These are phyloP conservation scores for Moricandia moricandioides DNA, from an alignment of 345 rosid species.

Conservation along the genomic window DNA sequence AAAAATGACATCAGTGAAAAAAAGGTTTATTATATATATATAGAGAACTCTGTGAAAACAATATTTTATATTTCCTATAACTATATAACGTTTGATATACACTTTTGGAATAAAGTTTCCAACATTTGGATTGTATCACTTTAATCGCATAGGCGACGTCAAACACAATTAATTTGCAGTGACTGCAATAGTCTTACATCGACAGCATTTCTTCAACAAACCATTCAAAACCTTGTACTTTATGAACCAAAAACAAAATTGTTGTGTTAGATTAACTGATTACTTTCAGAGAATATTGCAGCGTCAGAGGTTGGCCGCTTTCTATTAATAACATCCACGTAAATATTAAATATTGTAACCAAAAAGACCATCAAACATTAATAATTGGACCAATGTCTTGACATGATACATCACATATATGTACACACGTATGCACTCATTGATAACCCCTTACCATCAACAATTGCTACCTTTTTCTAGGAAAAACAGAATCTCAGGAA, in stretches of 20 bases:
- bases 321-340: slow-evolving; percentile 7
- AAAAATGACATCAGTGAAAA: too few relatives aligned
- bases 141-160: background rate
- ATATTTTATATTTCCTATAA: background rate
- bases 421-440: slow-evolving; percentile 10
- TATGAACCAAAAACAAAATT: background rate
- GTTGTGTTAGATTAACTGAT: background rate
- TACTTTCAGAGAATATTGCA: slow-evolving; percentile 19
- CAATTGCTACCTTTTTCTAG: background rate
- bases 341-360: background rate
- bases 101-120: background rate
- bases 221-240: background rate
- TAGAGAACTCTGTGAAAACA: too few relatives aligned
- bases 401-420: slow-evolving; percentile 16
- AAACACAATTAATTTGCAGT: background rate
- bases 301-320: background rate
- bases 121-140: background rate
- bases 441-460: slow-evolving; percentile 13
- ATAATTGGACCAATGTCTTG: background rate
- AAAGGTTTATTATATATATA: too few relatives aligned
- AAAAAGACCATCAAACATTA: slow-evolving; percentile 7
- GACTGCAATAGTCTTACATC: background rate
- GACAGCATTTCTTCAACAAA: background rate
- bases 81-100: background rate
- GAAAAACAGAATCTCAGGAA: background rate